Conservation (phyloP, 108 stramenopile species). For the Epithemia pelagica region DNA sequence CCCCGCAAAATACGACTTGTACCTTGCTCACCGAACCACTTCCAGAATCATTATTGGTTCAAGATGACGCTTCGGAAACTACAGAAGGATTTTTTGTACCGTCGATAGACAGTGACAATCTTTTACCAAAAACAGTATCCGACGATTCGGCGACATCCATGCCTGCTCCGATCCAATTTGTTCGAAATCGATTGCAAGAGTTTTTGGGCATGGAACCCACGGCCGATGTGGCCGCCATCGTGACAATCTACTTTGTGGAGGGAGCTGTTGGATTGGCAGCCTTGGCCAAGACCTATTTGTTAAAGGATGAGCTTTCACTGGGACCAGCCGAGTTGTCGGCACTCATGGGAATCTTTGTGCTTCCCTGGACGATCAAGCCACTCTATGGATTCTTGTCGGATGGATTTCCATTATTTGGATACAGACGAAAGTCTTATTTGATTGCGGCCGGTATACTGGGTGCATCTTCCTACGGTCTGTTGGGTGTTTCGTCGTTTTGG, state of each 20-base stretch:
- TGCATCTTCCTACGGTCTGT: conserved; percentile 42
- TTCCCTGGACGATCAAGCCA: conserved; percentile 94
- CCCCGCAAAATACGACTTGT: too few relatives aligned
- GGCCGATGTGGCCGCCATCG: conserved; percentile 80
- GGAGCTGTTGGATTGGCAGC: conserved; percentile 91
- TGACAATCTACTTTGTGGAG: conserved; percentile 92
- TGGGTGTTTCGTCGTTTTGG: conserved; percentile 49
- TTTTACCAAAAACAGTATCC: too few relatives aligned
- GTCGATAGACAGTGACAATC: too few relatives aligned
- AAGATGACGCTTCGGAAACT: too few relatives aligned
- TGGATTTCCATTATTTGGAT: conserved; percentile 84
- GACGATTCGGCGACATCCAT: too few relatives aligned
- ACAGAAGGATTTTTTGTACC: too few relatives aligned
- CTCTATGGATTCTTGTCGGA: conserved; percentile 90
- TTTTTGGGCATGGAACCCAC: conserved; percentile 74
- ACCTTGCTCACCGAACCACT: too few relatives aligned
- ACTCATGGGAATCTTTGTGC: conserved; percentile 73
- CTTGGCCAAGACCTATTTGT: conserved; percentile 87
- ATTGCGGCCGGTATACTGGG: conserved; percentile 63
- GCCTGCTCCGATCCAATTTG: background rate
- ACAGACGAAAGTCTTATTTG: conserved; percentile 78
- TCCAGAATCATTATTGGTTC: too few relatives aligned
- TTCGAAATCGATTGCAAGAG: conserved; percentile 7
- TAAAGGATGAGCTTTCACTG: conserved; percentile 91
- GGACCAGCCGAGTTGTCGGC: conserved; percentile 87